These are phyloP conservation scores for Xerocomus cyaneibrunnescens DNA, from an alignment of 1,284 basidiomycete species.

Conservation along the genomic window DNA sequence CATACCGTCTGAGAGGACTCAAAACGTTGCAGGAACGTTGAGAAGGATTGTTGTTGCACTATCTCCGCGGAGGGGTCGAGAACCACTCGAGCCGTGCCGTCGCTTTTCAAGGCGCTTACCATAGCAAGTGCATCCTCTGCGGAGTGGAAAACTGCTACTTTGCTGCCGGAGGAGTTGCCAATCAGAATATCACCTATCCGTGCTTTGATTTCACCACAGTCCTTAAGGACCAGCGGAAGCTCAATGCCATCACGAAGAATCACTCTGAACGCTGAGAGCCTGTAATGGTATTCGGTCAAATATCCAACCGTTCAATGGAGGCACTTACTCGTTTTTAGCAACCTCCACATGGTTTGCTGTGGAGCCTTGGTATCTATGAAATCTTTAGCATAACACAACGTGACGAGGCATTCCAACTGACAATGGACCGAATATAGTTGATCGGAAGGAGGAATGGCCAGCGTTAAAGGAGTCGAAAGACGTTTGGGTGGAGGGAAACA, in stretches of 20 bases:
- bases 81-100: conserved; percentile 47
- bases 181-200: conserved; percentile 38
- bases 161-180: conserved; percentile 38
- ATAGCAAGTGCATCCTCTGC: conserved; percentile 43
- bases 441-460: conserved; percentile 26
- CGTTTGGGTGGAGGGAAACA: conserved; percentile 42
- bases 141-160: conserved; percentile 57
- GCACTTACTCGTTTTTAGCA: conserved; percentile 25
- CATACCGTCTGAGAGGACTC: conserved; percentile 51
- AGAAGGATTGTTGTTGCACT: conserved; percentile 44
- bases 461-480: conserved; percentile 21
- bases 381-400: conserved; percentile 10
- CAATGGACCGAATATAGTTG: conserved; percentile 60
- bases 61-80: conserved; percentile 40
- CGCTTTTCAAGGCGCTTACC: conserved; percentile 49
- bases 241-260: conserved; percentile 29
- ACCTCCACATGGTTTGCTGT: conserved; percentile 1
- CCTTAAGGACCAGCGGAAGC: conserved; percentile 42
- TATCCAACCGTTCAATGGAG: neutral
- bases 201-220: conserved; percentile 31
- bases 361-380: conserved; percentile 30
- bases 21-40: conserved; percentile 45
- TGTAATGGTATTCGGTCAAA: conserved; percentile 13
- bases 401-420: conserved; percentile 33
- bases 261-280: conserved; percentile 31